Evolutionary conservation across 495 filamentous ascomycete species (phyloP).

Genomic region (Xylaria sp.): DNA sequence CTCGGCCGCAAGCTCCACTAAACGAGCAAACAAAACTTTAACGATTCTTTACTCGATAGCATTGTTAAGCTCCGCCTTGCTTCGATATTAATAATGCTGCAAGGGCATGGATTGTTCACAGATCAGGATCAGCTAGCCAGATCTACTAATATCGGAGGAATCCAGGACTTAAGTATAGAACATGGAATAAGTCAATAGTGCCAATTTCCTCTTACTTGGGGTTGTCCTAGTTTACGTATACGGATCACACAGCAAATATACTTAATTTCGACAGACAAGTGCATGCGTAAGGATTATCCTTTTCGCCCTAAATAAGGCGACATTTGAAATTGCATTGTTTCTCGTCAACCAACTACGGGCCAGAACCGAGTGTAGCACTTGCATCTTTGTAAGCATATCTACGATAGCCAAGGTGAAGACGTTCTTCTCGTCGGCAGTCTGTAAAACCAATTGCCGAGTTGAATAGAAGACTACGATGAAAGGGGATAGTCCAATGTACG

Average conservation of each 20-base stretch:
- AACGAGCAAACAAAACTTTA: not conserved
- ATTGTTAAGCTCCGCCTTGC: not conserved
- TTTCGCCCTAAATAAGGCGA: not conserved
- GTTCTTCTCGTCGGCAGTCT: too few species aligned
- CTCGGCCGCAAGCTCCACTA: slow-evolving; percentile 2
- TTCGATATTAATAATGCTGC: not conserved
- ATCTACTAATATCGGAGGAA: not conserved
- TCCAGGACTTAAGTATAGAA: not conserved
- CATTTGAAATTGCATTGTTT: slow-evolving; percentile 15
- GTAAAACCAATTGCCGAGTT: not conserved
- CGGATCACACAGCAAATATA: not conserved
- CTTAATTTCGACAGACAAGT: not conserved
- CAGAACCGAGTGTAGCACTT: not conserved
- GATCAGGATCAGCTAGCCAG: not conserved
- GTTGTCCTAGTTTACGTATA: not conserved
- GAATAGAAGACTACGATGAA: not conserved
- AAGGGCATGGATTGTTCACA: not conserved
- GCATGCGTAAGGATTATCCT: not conserved
- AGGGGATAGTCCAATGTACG: not conserved
- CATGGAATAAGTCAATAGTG: not conserved
- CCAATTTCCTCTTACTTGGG: not conserved
- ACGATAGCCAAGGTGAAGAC: too few species aligned
- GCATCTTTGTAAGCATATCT: not conserved
- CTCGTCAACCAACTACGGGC: too few species aligned
- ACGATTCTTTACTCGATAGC: not conserved